Percentiles rank a stretch among this genome's conserved stretches.
Conservation (phyloP, 1,284 basidiomycete species). For the Leucoagaricus sp. region DNA sequence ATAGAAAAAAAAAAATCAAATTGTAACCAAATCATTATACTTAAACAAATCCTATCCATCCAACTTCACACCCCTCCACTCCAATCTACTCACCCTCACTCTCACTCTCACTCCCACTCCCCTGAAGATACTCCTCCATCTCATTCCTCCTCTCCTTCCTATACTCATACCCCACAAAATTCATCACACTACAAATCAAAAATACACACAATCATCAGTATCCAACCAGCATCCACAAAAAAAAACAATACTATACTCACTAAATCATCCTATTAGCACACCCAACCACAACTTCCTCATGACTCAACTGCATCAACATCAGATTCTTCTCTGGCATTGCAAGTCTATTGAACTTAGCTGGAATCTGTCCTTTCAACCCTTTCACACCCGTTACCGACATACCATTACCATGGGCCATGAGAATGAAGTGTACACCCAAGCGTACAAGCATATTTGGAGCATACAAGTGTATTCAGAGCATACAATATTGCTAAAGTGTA, state of each 20-base stretch:
- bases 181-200: constrained; percentile 61
- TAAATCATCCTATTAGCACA: constrained; percentile 89
- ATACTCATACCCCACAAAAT: constrained; percentile 72
- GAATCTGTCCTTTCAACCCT: constrained; percentile 61
- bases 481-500: no score
- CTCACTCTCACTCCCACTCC: background rate
- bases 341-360: constrained; percentile 68
- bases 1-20: no score
- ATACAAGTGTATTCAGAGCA: no score
- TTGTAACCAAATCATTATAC: no score
- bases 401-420: no score
- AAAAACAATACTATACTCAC: constrained; percentile 53
- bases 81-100: background rate
- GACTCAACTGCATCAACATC: constrained; percentile 85
- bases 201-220: constrained; percentile 9
- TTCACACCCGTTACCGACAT: constrained; percentile 36
- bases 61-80: background rate
- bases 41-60: background rate
- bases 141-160: constrained; percentile 11
- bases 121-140: constrained; percentile 10
- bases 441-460: no score
- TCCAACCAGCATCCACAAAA: constrained; percentile 11
- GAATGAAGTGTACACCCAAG: no score
- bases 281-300: constrained; percentile 84
- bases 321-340: constrained; percentile 85